These are phyloP conservation scores for Acanthamoeba quina DNA, from an alignment of 208 protist genomes.

Conservation along the genomic window DNA sequence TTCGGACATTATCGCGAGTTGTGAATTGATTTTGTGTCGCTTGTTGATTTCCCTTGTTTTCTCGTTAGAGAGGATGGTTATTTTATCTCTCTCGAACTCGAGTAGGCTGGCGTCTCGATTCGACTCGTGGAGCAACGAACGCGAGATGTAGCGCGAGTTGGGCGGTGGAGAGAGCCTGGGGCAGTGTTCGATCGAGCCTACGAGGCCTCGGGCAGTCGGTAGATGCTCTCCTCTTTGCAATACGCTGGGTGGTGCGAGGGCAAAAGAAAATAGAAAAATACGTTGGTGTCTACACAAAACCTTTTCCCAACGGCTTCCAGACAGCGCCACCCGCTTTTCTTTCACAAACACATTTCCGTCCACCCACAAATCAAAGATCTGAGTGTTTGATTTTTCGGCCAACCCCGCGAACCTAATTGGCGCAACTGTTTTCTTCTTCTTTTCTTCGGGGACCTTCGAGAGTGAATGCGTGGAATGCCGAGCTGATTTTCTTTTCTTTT, in stretches of 20 bases:
- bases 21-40: not conserved
- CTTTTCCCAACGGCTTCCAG: slow-evolving; percentile 37
- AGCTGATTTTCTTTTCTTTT: not conserved
- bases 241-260: not conserved
- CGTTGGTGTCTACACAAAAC: slow-evolving; percentile 35
- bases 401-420: not conserved
- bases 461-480: not conserved
- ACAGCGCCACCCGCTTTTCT: not conserved
- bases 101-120: no score
- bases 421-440: not conserved
- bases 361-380: not conserved
- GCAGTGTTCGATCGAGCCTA: not conserved
- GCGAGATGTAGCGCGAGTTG: no score
- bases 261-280: slow-evolving; percentile 30
- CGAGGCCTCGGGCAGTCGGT: not conserved
- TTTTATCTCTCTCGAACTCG: not conserved
- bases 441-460: not conserved
- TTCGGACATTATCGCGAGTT: not conserved
- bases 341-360: slow-evolving; percentile 28
- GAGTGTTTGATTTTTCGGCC: not conserved
- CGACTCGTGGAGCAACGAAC: no score
- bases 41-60: not conserved
- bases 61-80: not conserved
- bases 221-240: no score
- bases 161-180: no score